Percentiles rank a stretch among this genome's conserved stretches.
Evolutionary conservation across 768 basidiomycete species (phyloP).

Genomic region (Tylopilus subfusipes): DNA sequence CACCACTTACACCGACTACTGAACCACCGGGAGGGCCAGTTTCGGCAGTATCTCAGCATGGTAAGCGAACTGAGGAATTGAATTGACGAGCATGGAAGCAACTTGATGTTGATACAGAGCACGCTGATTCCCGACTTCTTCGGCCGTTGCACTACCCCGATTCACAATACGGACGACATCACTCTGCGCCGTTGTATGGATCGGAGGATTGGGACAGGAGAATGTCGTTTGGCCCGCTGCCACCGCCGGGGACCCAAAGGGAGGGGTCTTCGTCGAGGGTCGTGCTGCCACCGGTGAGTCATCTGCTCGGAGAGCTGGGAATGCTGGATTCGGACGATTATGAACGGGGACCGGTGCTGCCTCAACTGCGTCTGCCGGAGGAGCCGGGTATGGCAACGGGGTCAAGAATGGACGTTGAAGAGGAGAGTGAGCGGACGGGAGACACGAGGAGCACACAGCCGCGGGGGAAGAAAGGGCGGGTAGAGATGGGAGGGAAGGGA

Average conservation of each 20-base stretch:
- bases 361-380: conserved; percentile 30
- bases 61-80: conserved; percentile 13
- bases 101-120: conserved; percentile 16
- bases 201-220: conserved; percentile 23
- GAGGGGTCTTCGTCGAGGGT: conserved; percentile 23
- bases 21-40: conserved; percentile 8
- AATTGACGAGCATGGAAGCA: not conserved
- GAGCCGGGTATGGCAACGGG: conserved; percentile 2
- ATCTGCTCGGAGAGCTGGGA: conserved; percentile 24
- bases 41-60: conserved; percentile 13
- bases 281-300: conserved; percentile 28
- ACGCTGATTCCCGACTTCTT: conserved; percentile 17
- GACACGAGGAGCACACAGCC: conserved; percentile 4
- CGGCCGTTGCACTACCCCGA: conserved; percentile 19
- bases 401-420: conserved; percentile 9
- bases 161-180: conserved; percentile 22
- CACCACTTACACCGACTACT: conserved; percentile 15
- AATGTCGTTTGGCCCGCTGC: conserved; percentile 20
- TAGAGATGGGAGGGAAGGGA: conserved; percentile 10
- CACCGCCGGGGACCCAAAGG: conserved; percentile 5
- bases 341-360: conserved; percentile 23
- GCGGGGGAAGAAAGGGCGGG: conserved; percentile 20
- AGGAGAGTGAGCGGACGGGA: conserved; percentile 12
- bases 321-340: conserved; percentile 16
- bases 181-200: conserved; percentile 23